These are phyloP conservation scores for Heracleum sosnowskyi DNA, from an alignment of 129 eudicot genomes.

Conservation along the genomic window DNA sequence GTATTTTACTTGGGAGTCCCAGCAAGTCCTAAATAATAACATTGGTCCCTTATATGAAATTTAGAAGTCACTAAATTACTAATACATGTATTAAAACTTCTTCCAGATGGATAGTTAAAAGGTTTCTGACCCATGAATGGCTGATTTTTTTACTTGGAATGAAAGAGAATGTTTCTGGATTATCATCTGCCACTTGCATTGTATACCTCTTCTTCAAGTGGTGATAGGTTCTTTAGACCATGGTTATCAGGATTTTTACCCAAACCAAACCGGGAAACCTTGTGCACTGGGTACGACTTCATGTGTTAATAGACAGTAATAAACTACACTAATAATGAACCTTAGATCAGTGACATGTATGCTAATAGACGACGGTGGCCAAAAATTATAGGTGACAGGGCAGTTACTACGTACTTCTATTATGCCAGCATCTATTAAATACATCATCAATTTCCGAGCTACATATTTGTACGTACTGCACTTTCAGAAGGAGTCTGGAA, in stretches of 20 bases:
- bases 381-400: conserved; percentile 52
- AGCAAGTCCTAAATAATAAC: too few species aligned
- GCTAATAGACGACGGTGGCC: conserved; percentile 31
- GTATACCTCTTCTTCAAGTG: not conserved
- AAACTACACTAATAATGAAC: too few species aligned
- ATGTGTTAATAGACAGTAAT: too few species aligned
- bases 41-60: too few species aligned
- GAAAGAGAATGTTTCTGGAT: too few species aligned
- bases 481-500: conserved; percentile 81
- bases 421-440: conserved; percentile 44
- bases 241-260: too few species aligned
- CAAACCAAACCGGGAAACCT: not conserved
- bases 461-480: conserved; percentile 62
- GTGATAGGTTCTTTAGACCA: not conserved
- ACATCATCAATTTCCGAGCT: conserved; percentile 41
- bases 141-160: too few species aligned
- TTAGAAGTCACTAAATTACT: not conserved
- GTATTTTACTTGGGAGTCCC: too few species aligned
- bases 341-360: too few species aligned
- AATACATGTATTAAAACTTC: not conserved
- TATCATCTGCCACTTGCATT: not conserved
- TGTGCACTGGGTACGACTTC: not conserved
- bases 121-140: too few species aligned
- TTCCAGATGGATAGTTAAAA: not conserved
- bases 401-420: conserved; percentile 48